Base-by-base conservation (phyloP, 2,329 filamentous ascomycete genomes). In the Aureobasidium leucospermi region DNA sequence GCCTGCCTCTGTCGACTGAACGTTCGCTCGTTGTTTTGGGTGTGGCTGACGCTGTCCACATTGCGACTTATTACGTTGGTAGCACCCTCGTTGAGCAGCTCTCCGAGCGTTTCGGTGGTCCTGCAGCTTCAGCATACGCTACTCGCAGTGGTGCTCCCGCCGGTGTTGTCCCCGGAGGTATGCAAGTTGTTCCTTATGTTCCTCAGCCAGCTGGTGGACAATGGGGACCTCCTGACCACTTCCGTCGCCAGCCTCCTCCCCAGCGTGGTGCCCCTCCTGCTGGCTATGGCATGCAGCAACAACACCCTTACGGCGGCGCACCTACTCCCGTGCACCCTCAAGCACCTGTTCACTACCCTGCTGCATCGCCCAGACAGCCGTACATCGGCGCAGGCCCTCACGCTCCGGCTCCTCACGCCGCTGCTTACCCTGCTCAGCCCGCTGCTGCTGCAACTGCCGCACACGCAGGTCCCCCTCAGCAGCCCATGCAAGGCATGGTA, bases 131-230 rank as follows among this genome's bases (percentile, higher is more conserved):
- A n/a, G 93, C 94, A 32, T 99, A 99, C 72, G 94, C 94, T 48
- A 96, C 93, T 48, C 87, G 94, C 65, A 96, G 90, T 70, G 94
- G 94, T 63, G 92, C 90, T 52, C 92, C 94, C 53, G 90, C 93
- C 60, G 93, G 93, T 55, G 90, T 93, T 36, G 90, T 97, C 15
- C 94, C 94, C 23, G 94, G 94, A 62, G 94, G 94, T 63, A 96
- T 99, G 91, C 94, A 97, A 74, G 94, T 99, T 52, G 91, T 97
- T n/a, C 94, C 94, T 6, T 99, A 99, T 73, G 89, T 90, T 60
- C 94, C 94, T 52, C 92, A 96, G 73, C 89, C 93, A 31, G 90
- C 90, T 60, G 90, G 90, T 60, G 94, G 94, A 65, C 92, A 93
- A 73, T 97, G 92, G 71, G 92, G 92, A 60, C 89, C 92, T 68